These are phyloP conservation scores for Podaxis carcinomalis DNA, from an alignment of 768 basidiomycete genomes.

Conservation along the genomic window DNA sequence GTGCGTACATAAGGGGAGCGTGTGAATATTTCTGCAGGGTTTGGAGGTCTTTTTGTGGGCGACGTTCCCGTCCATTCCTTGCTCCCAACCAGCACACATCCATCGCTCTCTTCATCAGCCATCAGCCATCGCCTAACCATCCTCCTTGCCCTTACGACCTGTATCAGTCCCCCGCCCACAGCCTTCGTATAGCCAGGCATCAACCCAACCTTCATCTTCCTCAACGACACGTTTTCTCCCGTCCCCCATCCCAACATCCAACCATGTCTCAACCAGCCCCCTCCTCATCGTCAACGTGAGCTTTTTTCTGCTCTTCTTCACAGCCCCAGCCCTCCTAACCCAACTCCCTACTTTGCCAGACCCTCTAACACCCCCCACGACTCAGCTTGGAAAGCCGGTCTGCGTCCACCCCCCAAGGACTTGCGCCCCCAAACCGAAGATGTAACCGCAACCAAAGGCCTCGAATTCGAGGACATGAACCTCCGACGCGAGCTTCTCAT, in stretches of 20 bases:
- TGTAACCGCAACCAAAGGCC: constrained; percentile 89
- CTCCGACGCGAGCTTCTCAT: constrained; percentile 94
- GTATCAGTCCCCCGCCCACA: not conserved
- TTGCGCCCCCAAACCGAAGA: constrained; percentile 94
- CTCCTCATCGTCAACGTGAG: constrained; percentile 29
- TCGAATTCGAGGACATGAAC: constrained; percentile 94
- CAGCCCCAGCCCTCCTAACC: not conserved
- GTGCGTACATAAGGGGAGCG: constrained; percentile 6
- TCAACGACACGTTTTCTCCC: constrained; percentile 5
- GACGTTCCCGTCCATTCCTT: not conserved
- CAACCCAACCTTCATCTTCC: not conserved
- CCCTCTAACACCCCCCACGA: constrained; percentile 26
- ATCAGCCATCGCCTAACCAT: not conserved
- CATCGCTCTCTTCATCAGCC: not conserved
- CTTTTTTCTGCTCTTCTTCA: not conserved
- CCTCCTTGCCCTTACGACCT: not conserved
- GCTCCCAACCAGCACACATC: constrained; percentile 4
- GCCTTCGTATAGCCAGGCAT: not conserved
- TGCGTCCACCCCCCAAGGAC: constrained; percentile 89
- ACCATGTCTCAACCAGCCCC: constrained; percentile 27
- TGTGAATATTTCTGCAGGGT: constrained; percentile 1
- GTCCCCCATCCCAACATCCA: not conserved
- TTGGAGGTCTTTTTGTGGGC: not conserved
- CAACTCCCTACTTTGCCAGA: constrained; percentile 16
- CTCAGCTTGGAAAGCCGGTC: constrained; percentile 67